Conservation (phyloP, 768 basidiomycete genomes). For the Leccinum truebloodii region DNA sequence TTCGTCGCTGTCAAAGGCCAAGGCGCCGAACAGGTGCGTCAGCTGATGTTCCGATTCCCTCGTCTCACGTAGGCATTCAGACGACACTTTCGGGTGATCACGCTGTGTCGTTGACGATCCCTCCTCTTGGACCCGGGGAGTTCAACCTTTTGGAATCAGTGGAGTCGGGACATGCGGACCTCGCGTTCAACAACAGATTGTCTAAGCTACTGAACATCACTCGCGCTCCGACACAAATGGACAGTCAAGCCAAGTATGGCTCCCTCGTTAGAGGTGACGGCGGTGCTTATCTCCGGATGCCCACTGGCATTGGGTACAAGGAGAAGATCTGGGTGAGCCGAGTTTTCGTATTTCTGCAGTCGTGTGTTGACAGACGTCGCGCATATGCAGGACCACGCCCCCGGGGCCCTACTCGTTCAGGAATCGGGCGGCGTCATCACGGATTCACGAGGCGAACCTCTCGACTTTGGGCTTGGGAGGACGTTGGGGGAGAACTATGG, state of each 20-base stretch:
- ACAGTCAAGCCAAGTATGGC: constrained; percentile 95
- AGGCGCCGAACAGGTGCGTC: constrained; percentile 70
- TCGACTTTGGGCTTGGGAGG: constrained; percentile 86
- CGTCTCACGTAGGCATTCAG: constrained; percentile 32
- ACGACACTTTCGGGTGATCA: constrained; percentile 52
- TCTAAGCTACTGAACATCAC: constrained; percentile 67
- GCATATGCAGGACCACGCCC: constrained; percentile 79
- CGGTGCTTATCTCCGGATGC: constrained; percentile 78
- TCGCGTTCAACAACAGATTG: constrained; percentile 77
- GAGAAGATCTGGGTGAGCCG: constrained; percentile 94
- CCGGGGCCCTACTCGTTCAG: constrained; percentile 78
- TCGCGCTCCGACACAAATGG: constrained; percentile 76
- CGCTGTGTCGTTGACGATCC: constrained; percentile 53
- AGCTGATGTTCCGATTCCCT: neutral
- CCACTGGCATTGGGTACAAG: constrained; percentile 71
- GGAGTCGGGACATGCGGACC: constrained; percentile 90
- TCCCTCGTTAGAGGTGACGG: constrained; percentile 86
- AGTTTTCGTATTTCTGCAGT: no score
- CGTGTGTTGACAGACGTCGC: neutral
- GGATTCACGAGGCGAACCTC: constrained; percentile 73
- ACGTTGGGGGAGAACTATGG: constrained; percentile 87
- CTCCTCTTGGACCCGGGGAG: constrained; percentile 38
- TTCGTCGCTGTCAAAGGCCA: constrained; percentile 88
- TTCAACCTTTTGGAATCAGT: constrained; percentile 88
- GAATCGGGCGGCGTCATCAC: constrained; percentile 89